A percentile compares a stretch with the other conserved stretches of the same genome.
These are phyloP conservation scores for Eucalyptus cloeziana DNA, from an alignment of 345 rosid genomes.

Conservation along the genomic window DNA sequence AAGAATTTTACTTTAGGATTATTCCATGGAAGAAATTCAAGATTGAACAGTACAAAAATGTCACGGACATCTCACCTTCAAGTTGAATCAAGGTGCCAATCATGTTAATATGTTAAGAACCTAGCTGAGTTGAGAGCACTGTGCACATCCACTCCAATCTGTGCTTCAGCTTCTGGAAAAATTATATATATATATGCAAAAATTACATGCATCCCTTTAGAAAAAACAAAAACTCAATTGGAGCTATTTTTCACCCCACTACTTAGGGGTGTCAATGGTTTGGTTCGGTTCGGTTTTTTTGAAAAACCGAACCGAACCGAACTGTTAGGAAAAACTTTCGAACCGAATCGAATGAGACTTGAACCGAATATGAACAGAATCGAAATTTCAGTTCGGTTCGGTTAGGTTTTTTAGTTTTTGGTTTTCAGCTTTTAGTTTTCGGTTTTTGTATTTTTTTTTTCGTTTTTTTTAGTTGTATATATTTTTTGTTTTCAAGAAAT, in stretches of 20 bases:
- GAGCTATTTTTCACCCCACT: background rate
- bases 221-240: background rate
- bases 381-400: no score
- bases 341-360: no score
- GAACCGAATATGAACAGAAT: no score
- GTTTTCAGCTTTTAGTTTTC: no score
- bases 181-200: no score
- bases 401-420: no score
- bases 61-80: background rate
- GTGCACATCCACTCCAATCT: conserved; percentile 35
- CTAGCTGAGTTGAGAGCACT: conserved; percentile 43
- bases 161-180: conserved; percentile 56
- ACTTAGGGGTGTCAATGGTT: background rate
- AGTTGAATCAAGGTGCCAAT: background rate
- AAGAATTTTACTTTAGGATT: background rate
- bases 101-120: background rate
- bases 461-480: no score
- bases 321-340: no score
- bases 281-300: no score
- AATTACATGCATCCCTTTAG: background rate
- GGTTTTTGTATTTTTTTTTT: no score
- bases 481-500: no score
- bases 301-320: no score
- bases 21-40: background rate
- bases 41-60: background rate